phyloP scores from a whole-genome alignment of 1,284 basidiomycete genomes.

The Ceratobasidium sp. region DNA sequence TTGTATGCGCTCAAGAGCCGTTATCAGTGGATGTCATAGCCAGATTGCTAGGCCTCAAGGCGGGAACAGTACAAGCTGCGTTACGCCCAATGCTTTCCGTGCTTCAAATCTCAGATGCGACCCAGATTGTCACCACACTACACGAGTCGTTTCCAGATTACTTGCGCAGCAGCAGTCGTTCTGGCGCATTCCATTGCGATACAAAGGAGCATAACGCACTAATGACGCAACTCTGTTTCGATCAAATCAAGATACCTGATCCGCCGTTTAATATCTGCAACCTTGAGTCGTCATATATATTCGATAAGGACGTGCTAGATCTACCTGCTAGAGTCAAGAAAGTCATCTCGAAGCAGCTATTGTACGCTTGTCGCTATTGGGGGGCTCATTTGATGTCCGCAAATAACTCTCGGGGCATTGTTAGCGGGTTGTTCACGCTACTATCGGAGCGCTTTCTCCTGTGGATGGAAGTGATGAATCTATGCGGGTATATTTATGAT shows the following conservation, averaged over 20 bases:
- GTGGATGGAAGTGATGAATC: conserved; percentile 7
- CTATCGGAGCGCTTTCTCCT: background rate
- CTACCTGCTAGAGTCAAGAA: background rate
- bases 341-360: too few relatives aligned
- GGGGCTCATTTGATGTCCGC: background rate
- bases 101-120: background rate
- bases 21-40: background rate
- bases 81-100: background rate
- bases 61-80: background rate
- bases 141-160: conserved; percentile 1
- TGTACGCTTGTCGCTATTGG: too few relatives aligned
- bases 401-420: too few relatives aligned
- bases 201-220: background rate
- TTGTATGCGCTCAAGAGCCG: background rate
- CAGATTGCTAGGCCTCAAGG: background rate
- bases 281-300: too few relatives aligned
- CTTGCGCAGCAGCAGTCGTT: background rate
- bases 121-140: too few relatives aligned
- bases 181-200: too few relatives aligned
- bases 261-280: too few relatives aligned
- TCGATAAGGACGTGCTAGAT: background rate
- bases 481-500: background rate
- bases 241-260: background rate
- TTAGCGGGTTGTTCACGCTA: background rate
- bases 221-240: background rate